Evolutionary conservation across 345 rosid genomes (phyloP).

Genomic region (Clausena lansium): DNA sequence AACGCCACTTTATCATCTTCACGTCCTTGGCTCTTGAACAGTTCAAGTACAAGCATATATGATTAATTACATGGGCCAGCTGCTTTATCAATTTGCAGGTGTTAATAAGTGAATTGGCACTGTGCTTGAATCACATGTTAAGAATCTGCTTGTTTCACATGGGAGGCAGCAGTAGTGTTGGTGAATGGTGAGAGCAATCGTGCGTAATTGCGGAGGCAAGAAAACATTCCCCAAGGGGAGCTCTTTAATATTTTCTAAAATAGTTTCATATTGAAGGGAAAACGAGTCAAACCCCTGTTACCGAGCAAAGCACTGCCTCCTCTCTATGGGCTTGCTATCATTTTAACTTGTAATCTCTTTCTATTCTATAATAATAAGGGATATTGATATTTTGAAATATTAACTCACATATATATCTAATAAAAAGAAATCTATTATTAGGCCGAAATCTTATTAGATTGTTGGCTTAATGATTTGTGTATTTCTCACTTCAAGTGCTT

Average conservation of each 20-base stretch:
- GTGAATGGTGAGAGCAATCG: background rate
- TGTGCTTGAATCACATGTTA: background rate
- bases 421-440: no score
- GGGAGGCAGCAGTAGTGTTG: background rate
- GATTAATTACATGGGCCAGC: background rate
- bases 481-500: no score
- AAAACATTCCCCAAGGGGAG: no score
- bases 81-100: background rate
- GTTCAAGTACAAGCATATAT: background rate
- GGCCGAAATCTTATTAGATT: no score
- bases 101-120: background rate
- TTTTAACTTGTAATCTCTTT: no score
- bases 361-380: no score
- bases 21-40: background rate
- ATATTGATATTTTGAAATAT: no score
- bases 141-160: background rate
- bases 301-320: no score
- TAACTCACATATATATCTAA: no score
- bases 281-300: no score
- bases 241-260: background rate
- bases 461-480: no score
- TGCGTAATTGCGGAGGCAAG: background rate
- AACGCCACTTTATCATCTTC: background rate
- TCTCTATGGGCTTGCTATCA: no score
- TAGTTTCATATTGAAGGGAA: background rate